phyloP scores from a whole-genome alignment of 257 asterid species.

The Ilex aquifolium region DNA sequence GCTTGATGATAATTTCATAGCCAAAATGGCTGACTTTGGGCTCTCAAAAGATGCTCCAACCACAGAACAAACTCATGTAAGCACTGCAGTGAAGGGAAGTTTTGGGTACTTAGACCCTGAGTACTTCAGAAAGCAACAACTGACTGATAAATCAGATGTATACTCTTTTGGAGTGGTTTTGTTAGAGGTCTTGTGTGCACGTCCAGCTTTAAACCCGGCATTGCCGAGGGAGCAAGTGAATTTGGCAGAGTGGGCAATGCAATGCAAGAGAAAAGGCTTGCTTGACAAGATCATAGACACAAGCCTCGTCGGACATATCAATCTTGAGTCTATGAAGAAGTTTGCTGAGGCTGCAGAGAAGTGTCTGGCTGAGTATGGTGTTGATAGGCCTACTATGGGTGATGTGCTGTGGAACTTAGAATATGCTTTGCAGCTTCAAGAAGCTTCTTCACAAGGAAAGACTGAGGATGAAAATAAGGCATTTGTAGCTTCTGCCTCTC shows the following conservation, averaged over 20 bases:
- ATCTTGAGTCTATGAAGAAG: slow-evolving; percentile 67
- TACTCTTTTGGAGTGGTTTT: slow-evolving; percentile 86
- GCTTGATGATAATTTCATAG: slow-evolving; percentile 61
- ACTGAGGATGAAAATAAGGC: slow-evolving; percentile 30
- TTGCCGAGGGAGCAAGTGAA: slow-evolving; percentile 90
- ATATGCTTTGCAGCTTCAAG: slow-evolving; percentile 79
- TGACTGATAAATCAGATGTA: slow-evolving; percentile 83
- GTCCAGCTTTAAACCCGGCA: slow-evolving; percentile 74
- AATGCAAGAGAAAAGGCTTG: slow-evolving; percentile 80
- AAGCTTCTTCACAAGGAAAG: slow-evolving; percentile 40
- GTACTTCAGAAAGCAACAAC: slow-evolving; percentile 80
- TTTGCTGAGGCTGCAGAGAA: slow-evolving; percentile 87
- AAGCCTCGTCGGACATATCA: slow-evolving; percentile 49
- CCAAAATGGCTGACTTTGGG: slow-evolving; percentile 96
- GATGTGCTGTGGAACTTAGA: slow-evolving; percentile 92
- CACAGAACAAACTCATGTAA: slow-evolving; percentile 59
- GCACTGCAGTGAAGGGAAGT: slow-evolving; percentile 96
- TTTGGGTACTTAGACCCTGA: slow-evolving; percentile 91
- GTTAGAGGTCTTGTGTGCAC: slow-evolving; percentile 68
- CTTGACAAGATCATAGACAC: slow-evolving; percentile 81
- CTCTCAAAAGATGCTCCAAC: slow-evolving; percentile 70
- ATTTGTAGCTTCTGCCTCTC: slow-evolving; percentile 12
- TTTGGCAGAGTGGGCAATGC: slow-evolving; percentile 94
- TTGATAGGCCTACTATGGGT: slow-evolving; percentile 92
- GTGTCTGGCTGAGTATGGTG: slow-evolving; percentile 83